Evolutionary conservation across 23 red algal genomes (phyloP), one percentile per base, ranked within the genome.

Genomic region (Gracilaria gracilis): DNA sequence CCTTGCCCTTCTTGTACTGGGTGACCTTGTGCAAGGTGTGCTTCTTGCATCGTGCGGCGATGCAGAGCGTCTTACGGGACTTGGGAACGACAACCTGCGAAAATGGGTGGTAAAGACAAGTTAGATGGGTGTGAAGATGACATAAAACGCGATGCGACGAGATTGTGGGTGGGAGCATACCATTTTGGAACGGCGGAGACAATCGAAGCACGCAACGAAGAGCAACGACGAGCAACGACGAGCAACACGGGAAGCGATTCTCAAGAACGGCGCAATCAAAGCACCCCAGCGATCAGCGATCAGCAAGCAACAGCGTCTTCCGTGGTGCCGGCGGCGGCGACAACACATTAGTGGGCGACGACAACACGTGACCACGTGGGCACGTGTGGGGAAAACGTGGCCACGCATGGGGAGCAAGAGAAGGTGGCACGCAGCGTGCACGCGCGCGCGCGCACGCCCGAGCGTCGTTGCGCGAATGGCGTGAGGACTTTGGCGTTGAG

Each of bases 1-100:
- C 97, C 71, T 99, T 95, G 38, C 97, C 97, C 46, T 84, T 95
- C 91, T 99, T 99, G 87, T 99, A 99, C 89, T 99, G 97, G 24
- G 91, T 93, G 58, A 96, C 93, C 85, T 99, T 99, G 91, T 99
- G 97, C 16, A 99, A 82, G 32, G 85, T 86, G 78, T 99, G 97
- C 89, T 99, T 99, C 83, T 79, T 85, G 79, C 97, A 99, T 21
- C 88, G 46, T 38, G 83, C 86, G 37, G 78, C 90, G 20, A 89
- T 82, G 91, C 97, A 99, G 14, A 95, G 90, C 39, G 97, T 99
- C 40, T 95, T 95, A 28, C 97, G 81, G 0, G 97, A 89, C 79
- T 99, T 99, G 19, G 97, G 97, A 34, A 95, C 85, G 73, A 96
- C 84, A 58, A 99, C 97, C 97, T 95, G 75, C 69, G 36, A 15